Evolutionary conservation across 2,329 filamentous ascomycete genomes (phyloP).

Genomic region (Exophiala sideris): DNA sequence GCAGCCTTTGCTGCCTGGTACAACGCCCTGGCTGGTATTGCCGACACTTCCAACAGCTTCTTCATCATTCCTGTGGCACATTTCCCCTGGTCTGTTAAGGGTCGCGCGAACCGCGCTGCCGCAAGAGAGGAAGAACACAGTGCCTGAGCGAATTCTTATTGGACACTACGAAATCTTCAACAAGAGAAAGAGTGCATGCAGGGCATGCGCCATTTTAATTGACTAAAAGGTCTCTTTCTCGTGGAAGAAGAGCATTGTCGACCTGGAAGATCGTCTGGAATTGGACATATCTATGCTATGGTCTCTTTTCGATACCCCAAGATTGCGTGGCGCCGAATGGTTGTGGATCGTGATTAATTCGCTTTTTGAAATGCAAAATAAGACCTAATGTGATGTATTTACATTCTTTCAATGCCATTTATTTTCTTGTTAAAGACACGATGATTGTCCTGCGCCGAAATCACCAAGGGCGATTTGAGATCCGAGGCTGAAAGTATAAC

Average conservation of each 20-base stretch:
- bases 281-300: constrained; percentile 6
- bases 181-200: too few relatives aligned
- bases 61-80: constrained; percentile 89
- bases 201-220: too few relatives aligned
- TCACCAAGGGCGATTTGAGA: not conserved
- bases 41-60: constrained; percentile 71
- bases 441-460: not conserved
- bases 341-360: not conserved
- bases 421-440: too few relatives aligned
- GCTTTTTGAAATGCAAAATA: not conserved
- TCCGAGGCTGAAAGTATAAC: too few relatives aligned
- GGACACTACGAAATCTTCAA: not conserved
- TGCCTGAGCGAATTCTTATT: constrained; percentile 11
- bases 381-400: too few relatives aligned
- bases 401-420: too few relatives aligned
- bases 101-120: constrained; percentile 54
- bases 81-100: constrained; percentile 90
- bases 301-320: constrained; percentile 17
- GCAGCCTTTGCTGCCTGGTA: constrained; percentile 84
- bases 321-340: constrained; percentile 1
- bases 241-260: not conserved
- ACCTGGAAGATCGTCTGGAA: not conserved
- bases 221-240: not conserved
- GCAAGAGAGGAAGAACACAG: constrained; percentile 48
- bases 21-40: constrained; percentile 77